Base-by-base conservation (phyloP, 805 yeast genomes). In the Kazachstania kunashirensis region DNA sequence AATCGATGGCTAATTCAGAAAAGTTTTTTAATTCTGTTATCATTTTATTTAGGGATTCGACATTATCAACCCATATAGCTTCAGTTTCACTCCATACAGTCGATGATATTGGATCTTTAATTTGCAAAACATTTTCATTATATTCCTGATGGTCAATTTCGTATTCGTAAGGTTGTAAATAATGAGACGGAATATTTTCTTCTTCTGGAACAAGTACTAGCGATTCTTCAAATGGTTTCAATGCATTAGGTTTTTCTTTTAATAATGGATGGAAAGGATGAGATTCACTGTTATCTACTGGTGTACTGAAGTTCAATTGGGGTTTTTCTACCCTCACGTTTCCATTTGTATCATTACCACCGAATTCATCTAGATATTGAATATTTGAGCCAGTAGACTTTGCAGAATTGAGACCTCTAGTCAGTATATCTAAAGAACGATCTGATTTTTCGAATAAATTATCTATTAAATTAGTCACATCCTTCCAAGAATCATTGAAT, bases 1-100 rank as follows among this genome's bases (percentile, higher is more conserved):
- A 71, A 67, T 92, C 99, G 12, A 92, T 80, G 2, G 97, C 98
- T 27, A 92, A 73, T 38, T 75, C 94, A 2, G 66, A 61, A 39
- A 68, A 67, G 3, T 56, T 52, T 35, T 58, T 54, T 31, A 92
- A 64, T 6, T 68, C 71, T 1, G 60, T 53, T 1, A 84, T 45
- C 80, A 92, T 72, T 5, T 53, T 57, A 1, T 61, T 49, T 18
- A 92, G 55, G 17, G 64, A 61, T 16, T 68, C 76, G 1, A 63
- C 59, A 1, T 70, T 66, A 44, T 82, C 86, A 0, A 92, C 82
- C 84, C 92, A 84, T 2, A 64, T 68, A 11, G 89, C 79, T 11
- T 64, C 63, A 1, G 79, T 71, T 2, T 69, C 52, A 6, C 67
- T 71, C 94, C 95, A 85, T 7, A 79, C 75, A 29, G 63, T 61